Conservation (phyloP, 192 early-diverging fungal genomes). For the Rhizoclosmatium globosum region DNA sequence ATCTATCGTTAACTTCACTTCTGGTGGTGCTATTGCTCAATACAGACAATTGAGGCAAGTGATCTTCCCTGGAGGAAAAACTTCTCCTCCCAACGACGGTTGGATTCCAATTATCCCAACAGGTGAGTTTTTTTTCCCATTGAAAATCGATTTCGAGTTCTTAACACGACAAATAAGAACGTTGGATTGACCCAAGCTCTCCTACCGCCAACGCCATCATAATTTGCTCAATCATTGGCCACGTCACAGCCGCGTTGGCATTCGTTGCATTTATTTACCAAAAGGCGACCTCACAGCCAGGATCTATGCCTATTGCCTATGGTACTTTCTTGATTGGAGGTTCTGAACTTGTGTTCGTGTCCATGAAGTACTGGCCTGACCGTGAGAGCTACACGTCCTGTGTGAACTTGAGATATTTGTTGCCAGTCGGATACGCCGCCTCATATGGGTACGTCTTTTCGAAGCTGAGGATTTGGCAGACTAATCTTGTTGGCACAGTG, state of each 20-base stretch:
- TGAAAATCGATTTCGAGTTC: background rate
- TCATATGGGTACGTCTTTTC: conserved; percentile 15
- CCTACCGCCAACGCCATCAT: conserved; percentile 9
- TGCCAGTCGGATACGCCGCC: conserved; percentile 6
- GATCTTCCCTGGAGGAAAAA: background rate
- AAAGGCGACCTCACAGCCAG: background rate
- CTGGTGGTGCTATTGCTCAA: background rate
- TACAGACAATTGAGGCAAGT: background rate
- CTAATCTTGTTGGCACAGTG: background rate
- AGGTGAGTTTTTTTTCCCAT: background rate
- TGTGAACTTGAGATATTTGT: conserved; percentile 18
- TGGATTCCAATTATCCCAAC: conserved; percentile 28
- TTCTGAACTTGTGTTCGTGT: conserved; percentile 8
- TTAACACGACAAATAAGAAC: background rate
- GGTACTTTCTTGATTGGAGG: background rate
- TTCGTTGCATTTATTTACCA: conserved; percentile 21
- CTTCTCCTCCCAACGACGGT: conserved; percentile 15
- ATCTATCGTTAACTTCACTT: conserved; percentile 18
- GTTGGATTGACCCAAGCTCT: conserved; percentile 5
- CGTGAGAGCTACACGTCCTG: background rate
- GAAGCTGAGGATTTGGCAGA: background rate
- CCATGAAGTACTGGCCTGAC: conserved; percentile 17
- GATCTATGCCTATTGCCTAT: conserved; percentile 12
- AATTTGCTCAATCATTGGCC: conserved; percentile 20
- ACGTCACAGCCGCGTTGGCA: background rate